These are phyloP conservation scores for Rhodotorula kratochvilovae DNA, from an alignment of 768 basidiomycete species.

Conservation along the genomic window DNA sequence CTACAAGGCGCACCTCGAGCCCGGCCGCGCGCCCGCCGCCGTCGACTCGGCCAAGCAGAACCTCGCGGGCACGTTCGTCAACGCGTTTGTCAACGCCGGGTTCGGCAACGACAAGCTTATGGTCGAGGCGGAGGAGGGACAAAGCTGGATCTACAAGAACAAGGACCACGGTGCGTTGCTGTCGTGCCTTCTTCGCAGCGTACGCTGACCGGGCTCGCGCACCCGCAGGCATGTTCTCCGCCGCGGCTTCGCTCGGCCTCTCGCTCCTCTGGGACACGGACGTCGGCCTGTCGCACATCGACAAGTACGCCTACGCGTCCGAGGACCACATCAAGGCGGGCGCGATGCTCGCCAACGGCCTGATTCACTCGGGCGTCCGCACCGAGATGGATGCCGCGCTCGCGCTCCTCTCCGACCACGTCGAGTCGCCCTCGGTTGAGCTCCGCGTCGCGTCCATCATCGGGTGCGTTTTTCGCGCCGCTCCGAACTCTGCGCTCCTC, in stretches of 20 bases:
- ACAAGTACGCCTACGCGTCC: conserved; percentile 93
- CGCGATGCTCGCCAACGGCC: conserved; percentile 87
- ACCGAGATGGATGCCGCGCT: conserved; percentile 90
- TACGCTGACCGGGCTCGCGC: no score
- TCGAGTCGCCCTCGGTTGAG: conserved; percentile 76
- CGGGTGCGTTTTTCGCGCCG: conserved; percentile 50
- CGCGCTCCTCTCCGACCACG: conserved; percentile 82
- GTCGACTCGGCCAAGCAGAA: conserved; percentile 93
- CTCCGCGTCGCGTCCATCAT: conserved; percentile 83
- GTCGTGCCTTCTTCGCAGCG: no score
- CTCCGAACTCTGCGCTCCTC: not conserved
- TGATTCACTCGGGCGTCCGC: conserved; percentile 80
- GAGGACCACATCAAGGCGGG: conserved; percentile 99
- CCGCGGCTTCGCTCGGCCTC: conserved; percentile 87
- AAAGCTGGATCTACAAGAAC: conserved; percentile 99
- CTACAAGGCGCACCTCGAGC: conserved; percentile 93
- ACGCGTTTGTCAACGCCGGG: conserved; percentile 97
- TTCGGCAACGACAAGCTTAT: conserved; percentile 98
- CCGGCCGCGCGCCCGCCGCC: conserved; percentile 69
- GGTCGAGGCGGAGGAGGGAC: conserved; percentile 92
- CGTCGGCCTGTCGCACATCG: conserved; percentile 83
- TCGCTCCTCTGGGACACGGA: conserved; percentile 95
- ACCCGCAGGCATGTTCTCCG: conserved; percentile 83
- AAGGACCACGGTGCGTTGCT: conserved; percentile 79
- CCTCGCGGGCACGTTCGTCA: conserved; percentile 93